Percentiles rank a stretch among this genome's conserved stretches.
phyloP scores from a whole-genome alignment of 345 rosid genomes.

The Clausena lansium region DNA sequence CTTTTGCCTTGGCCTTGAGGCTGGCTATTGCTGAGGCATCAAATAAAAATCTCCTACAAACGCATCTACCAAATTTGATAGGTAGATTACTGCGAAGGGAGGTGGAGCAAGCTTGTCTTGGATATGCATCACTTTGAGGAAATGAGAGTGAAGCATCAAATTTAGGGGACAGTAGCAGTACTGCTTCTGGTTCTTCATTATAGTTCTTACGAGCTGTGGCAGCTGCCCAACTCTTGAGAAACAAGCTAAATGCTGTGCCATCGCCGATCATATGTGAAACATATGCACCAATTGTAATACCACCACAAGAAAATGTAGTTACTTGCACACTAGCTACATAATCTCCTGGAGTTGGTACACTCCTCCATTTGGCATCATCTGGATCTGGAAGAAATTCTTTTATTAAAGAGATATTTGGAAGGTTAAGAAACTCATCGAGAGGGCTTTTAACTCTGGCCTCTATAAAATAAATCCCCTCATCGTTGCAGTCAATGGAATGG shows the following conservation, averaged over 20 bases:
- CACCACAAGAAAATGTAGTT: conserved; percentile 37
- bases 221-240: conserved; percentile 41
- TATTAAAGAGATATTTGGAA: conserved; percentile 1
- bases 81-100: background rate
- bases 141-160: conserved; percentile 35
- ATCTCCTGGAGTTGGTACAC: background rate
- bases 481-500: conserved; percentile 29
- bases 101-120: background rate
- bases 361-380: background rate
- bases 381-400: conserved; percentile 19
- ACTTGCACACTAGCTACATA: conserved; percentile 22
- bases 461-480: conserved; percentile 13
- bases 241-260: conserved; percentile 32
- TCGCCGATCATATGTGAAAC: conserved; percentile 49
- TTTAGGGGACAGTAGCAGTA: conserved; percentile 25
- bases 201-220: conserved; percentile 19
- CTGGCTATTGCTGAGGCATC: conserved; percentile 32
- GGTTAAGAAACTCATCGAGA: conserved; percentile 11
- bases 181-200: background rate
- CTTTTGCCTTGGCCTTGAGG: conserved; percentile 33
- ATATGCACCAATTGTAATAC: conserved; percentile 35
- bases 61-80: conserved; percentile 6
- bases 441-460: conserved; percentile 21
- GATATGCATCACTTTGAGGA: conserved; percentile 12
- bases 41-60: conserved; percentile 43